Evolutionary conservation across 176 grass and related monocot species (phyloP).

Genomic region (Rhynchospora breviuscula): DNA sequence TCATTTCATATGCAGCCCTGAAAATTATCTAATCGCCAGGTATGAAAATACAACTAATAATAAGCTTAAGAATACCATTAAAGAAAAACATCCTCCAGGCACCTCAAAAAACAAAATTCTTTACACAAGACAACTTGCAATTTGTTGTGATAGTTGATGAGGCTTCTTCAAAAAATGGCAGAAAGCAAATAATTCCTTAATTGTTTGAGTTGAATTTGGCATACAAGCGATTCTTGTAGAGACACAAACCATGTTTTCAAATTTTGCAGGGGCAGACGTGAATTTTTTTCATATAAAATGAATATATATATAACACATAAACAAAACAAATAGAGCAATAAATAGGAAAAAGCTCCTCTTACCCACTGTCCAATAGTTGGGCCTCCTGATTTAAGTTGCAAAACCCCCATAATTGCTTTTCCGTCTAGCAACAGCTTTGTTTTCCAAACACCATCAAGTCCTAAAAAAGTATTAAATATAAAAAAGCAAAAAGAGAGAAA

Average conservation of each 20-base stretch:
- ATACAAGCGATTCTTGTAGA: not conserved
- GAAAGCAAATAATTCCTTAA: not conserved
- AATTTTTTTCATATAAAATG: not conserved
- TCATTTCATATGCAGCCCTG: not conserved
- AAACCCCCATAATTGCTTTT: constrained; percentile 72
- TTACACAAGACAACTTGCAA: no score
- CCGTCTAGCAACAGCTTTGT: constrained; percentile 76
- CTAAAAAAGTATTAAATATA: constrained; percentile 23
- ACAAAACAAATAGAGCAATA: not conserved
- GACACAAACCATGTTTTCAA: not conserved
- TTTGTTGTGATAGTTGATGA: not conserved
- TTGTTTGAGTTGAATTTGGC: not conserved
- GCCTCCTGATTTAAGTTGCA: constrained; percentile 84
- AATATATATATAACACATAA: not conserved
- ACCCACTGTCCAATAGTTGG: constrained; percentile 78
- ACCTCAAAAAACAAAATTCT: no score
- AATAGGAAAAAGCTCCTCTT: not conserved
- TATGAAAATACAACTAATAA: not conserved
- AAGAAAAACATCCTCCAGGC: no score
- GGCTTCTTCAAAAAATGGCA: not conserved
- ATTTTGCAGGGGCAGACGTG: not conserved
- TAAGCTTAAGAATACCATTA: not conserved
- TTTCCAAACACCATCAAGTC: constrained; percentile 77
- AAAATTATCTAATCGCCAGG: not conserved
- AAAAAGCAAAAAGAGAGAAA: not conserved